Conservation (phyloP, 139 green algal genomes). For the Chlamydomonas eustigma region DNA sequence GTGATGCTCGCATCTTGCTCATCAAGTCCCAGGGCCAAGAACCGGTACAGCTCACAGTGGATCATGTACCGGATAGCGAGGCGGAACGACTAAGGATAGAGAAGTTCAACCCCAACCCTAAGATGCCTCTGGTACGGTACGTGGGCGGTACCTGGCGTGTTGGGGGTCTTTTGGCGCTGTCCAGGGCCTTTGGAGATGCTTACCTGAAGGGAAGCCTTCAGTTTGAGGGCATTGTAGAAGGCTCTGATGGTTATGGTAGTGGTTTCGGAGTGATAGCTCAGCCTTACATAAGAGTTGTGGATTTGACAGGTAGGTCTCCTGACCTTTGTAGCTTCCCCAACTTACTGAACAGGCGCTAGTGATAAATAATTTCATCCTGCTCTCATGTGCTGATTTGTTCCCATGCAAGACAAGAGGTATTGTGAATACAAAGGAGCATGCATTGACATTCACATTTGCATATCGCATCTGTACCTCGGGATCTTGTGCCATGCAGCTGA, state of each 20-base stretch:
- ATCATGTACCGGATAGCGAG: constrained; percentile 83
- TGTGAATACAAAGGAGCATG: too few species aligned
- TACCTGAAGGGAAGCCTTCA: constrained; percentile 37
- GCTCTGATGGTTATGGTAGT: constrained; percentile 22
- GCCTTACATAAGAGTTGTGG: constrained; percentile 57
- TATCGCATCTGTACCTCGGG: too few species aligned
- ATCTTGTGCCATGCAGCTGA: too few species aligned
- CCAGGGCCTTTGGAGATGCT: constrained; percentile 89
- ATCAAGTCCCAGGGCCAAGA: constrained; percentile 33
- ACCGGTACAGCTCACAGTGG: constrained; percentile 69
- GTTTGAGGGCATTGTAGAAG: constrained; percentile 81
- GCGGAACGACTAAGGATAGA: constrained; percentile 87
- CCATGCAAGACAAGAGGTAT: too few species aligned
- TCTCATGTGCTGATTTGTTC: too few species aligned
- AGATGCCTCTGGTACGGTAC: constrained; percentile 68
- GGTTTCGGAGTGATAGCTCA: constrained; percentile 81
- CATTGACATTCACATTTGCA: too few species aligned
- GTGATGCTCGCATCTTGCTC: constrained; percentile 85
- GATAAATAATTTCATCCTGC: too few species aligned
- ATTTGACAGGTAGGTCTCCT: constrained; percentile 50
- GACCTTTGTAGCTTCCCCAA: too few species aligned
- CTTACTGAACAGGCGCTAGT: too few species aligned
- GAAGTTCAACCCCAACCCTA: constrained; percentile 89
- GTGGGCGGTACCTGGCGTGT: constrained; percentile 85
- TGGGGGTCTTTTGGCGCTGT: constrained; percentile 91